Evolutionary conservation across 2,329 filamentous ascomycete species (phyloP), one percentile per base, ranked within the genome.

Genomic region (Claviceps purpurea): DNA sequence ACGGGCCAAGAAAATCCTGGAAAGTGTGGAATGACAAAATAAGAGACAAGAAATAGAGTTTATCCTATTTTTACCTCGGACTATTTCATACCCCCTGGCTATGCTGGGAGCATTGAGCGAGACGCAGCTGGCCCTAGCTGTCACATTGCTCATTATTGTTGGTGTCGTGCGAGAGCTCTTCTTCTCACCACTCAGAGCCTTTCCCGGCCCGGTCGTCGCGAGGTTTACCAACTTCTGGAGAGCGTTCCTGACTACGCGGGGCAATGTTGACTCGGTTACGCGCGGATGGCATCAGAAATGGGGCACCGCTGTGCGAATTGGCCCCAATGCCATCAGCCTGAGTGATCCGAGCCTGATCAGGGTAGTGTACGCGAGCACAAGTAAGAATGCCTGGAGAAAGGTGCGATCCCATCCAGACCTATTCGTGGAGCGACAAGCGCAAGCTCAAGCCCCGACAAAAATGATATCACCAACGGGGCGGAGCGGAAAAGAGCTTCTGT

Each of bases 271-370:
- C 47, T 18, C 39, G 1, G 26, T 24, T 2, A 50, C 49, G 2
- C 47, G 54, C 14, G 38, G 24, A 14, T 58, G 57, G 56, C 57
- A 58, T 47, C 18, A 40, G 22, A 52, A 50, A 56, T 56, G 53
- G 52, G 57, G 57, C 34, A 42, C 24, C 16, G 57, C 54, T 11
- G 57, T 58, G 22, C 52, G 57, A 1, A 50, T 58, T 42, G 57
- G 56, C 6, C 54, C 57, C 16, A 56, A 57, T 24, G 26, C 50
- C 42, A 54, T 58, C 45, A 57, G 56, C 34, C 44, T 58, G 22
- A 52, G 50, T 26, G 56, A 57, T 26, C 52, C 57, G 8, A 45
- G 52, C 20, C 41, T 58, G 46, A 57, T 58, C 49, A 57, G 55
- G 50, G 46, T 51, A 13, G 48, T 58, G 5, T 58, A 58, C 41